phyloP scores from a whole-genome alignment of 331 rosid genomes.

The Acacia concinna region DNA sequence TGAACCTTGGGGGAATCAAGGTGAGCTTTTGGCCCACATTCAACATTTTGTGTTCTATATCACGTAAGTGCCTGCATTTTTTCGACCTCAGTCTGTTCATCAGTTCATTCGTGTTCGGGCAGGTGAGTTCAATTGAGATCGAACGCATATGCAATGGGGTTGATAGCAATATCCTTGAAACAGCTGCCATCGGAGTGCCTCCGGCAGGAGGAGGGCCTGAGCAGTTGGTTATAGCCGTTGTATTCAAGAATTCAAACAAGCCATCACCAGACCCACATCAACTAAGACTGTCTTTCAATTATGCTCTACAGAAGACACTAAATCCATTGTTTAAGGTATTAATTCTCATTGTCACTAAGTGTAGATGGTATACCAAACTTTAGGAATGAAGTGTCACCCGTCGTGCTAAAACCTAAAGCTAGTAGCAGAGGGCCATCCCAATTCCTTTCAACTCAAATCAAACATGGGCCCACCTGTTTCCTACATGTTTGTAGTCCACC shows the following conservation, averaged over 20 bases:
- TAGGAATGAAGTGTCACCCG: no score
- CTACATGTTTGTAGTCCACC: no score
- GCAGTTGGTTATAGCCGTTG: slow-evolving; percentile 71
- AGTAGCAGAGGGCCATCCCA: no score
- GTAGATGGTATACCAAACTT: no score
- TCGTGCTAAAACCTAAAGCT: no score
- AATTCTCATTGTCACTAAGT: slow-evolving; percentile 20
- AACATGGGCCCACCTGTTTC: no score
- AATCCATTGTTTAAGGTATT: slow-evolving; percentile 87
- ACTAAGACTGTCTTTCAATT: slow-evolving; percentile 62
- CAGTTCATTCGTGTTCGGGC: slow-evolving; percentile 28
- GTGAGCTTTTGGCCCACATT: slow-evolving; percentile 34
- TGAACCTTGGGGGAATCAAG: slow-evolving; percentile 99
- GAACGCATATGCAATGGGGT: slow-evolving; percentile 89
- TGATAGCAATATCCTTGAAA: slow-evolving; percentile 63
- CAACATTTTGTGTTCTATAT: neutral
- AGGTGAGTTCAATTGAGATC: slow-evolving; percentile 97
- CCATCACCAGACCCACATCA: slow-evolving; percentile 45
- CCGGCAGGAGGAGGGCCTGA: slow-evolving; percentile 88
- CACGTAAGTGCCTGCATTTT: neutral
- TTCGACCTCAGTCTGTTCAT: neutral
- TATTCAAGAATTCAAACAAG: slow-evolving; percentile 50
- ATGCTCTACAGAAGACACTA: slow-evolving; percentile 84
- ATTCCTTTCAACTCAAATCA: no score
- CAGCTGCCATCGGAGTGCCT: slow-evolving; percentile 93